phyloP scores from a whole-genome alignment of 2,329 filamentous ascomycete species.

The Xenosphaeropsis pyriputrescens region DNA sequence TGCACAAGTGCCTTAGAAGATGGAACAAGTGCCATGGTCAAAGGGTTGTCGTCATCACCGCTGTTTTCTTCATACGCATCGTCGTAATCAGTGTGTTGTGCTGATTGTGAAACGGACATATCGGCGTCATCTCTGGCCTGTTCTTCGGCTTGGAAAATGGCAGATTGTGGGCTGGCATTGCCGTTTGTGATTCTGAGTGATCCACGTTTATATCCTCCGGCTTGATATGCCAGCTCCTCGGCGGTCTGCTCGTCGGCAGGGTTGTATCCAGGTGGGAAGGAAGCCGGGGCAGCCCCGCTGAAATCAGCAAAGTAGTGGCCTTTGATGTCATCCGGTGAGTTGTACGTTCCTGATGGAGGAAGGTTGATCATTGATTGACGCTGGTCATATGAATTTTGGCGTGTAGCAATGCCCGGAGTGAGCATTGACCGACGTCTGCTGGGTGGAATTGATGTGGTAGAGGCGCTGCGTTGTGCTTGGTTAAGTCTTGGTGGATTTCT shows the following conservation, averaged over 20 bases:
- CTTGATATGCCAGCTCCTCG: conserved; percentile 21
- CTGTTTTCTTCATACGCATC: background rate
- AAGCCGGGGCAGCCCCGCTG: too few relatives aligned
- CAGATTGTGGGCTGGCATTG: conserved; percentile 32
- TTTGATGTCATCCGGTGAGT: too few relatives aligned
- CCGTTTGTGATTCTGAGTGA: conserved; percentile 49
- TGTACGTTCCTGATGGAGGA: too few relatives aligned
- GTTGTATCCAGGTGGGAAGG: too few relatives aligned
- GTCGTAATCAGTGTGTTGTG: background rate
- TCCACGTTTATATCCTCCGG: conserved; percentile 47
- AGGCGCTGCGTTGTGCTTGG: too few relatives aligned
- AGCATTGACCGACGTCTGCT: conserved; percentile 15
- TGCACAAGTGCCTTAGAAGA: background rate
- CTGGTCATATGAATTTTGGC: conserved; percentile 1
- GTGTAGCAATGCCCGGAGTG: conserved; percentile 17
- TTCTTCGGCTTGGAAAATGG: background rate
- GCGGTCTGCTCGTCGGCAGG: too few relatives aligned
- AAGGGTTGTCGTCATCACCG: background rate
- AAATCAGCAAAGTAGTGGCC: too few relatives aligned
- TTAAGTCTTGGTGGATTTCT: too few relatives aligned
- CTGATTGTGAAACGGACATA: background rate
- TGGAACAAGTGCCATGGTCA: background rate
- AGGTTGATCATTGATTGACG: too few relatives aligned
- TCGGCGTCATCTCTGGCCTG: background rate
- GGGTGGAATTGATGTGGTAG: conserved; percentile 3